Percentiles rank a stretch among this genome's conserved stretches.
These are phyloP conservation scores for Malbranchea cinnamomea DNA, from an alignment of 2,329 filamentous ascomycete genomes.

Conservation along the genomic window DNA sequence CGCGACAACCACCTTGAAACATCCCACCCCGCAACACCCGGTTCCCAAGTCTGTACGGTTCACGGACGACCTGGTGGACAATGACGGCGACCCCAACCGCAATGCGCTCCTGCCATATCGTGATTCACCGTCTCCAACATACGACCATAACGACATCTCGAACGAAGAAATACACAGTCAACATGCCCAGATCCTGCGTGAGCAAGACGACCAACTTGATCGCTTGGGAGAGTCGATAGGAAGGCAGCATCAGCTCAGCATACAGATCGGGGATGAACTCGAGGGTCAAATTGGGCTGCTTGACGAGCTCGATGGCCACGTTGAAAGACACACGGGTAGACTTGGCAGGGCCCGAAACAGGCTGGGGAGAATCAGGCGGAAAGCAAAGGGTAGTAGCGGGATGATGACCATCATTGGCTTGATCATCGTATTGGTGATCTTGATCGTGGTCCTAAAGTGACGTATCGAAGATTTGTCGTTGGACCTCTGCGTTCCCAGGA, in stretches of 20 bases:
- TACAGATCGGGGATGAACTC: slow-evolving; percentile 92
- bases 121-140: slow-evolving; percentile 37
- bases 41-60: slow-evolving; percentile 70
- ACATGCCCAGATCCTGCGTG: slow-evolving; percentile 63
- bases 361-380: slow-evolving; percentile 56
- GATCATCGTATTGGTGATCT: slow-evolving; percentile 65
- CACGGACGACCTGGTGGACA: slow-evolving; percentile 42
- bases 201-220: slow-evolving; percentile 92
- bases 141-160: slow-evolving; percentile 43
- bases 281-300: slow-evolving; percentile 80
- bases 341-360: slow-evolving; percentile 60
- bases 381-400: slow-evolving; percentile 74
- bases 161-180: slow-evolving; percentile 81
- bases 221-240: slow-evolving; percentile 70
- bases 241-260: slow-evolving; percentile 78
- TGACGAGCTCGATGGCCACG: slow-evolving; percentile 71
- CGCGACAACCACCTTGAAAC: slow-evolving; percentile 25
- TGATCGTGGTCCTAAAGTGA: slow-evolving; percentile 71
- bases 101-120: slow-evolving; percentile 45
- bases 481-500: too few species aligned
- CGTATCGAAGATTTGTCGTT: too few species aligned
- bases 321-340: slow-evolving; percentile 64
- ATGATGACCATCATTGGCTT: slow-evolving; percentile 67
- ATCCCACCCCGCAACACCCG: slow-evolving; percentile 29
- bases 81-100: slow-evolving; percentile 34